Percentiles rank a stretch among this genome's conserved stretches.
Conservation (phyloP, 306 rosid genomes). For the Ceratonia siliqua region DNA sequence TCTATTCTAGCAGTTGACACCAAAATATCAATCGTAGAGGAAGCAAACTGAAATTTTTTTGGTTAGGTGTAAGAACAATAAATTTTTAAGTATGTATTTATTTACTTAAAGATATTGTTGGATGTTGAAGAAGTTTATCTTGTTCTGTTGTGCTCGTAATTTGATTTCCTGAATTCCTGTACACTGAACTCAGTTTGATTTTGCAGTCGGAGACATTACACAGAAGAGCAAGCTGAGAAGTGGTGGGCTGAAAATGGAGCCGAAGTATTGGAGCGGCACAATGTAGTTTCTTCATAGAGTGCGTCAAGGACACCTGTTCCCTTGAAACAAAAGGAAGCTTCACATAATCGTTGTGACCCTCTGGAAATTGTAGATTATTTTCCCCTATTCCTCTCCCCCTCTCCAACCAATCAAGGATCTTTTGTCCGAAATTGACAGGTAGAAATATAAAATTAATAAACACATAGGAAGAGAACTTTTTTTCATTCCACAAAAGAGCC, state of each 20-base stretch:
- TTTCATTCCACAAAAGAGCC: conserved; percentile 25
- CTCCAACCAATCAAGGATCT: not conserved
- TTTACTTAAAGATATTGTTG: not conserved
- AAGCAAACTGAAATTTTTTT: too few species aligned
- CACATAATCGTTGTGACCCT: conserved; percentile 26
- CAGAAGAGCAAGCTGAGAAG: conserved; percentile 74
- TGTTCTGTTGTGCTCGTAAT: conserved; percentile 29
- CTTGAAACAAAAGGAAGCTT: conserved; percentile 25
- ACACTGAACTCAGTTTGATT: conserved; percentile 22
- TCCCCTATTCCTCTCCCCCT: conserved; percentile 20
- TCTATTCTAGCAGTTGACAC: not conserved
- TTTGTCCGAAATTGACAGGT: conserved; percentile 30
- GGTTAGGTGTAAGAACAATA: not conserved
- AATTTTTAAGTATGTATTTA: too few species aligned
- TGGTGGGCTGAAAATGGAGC: conserved; percentile 91
- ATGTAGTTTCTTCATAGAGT: conserved; percentile 46
- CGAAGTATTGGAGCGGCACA: conserved; percentile 62
- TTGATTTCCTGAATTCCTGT: conserved; percentile 12
- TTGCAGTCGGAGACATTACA: conserved; percentile 82
- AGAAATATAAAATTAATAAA: conserved; percentile 36
- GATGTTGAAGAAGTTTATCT: conserved; percentile 2
- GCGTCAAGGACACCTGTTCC: conserved; percentile 32
- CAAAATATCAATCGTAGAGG: not conserved
- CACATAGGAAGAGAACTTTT: conserved; percentile 22
- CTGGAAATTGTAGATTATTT: conserved; percentile 48